Base-by-base conservation (phyloP, 1,284 basidiomycete genomes). In the Cutaneotrichosporon sp. region DNA sequence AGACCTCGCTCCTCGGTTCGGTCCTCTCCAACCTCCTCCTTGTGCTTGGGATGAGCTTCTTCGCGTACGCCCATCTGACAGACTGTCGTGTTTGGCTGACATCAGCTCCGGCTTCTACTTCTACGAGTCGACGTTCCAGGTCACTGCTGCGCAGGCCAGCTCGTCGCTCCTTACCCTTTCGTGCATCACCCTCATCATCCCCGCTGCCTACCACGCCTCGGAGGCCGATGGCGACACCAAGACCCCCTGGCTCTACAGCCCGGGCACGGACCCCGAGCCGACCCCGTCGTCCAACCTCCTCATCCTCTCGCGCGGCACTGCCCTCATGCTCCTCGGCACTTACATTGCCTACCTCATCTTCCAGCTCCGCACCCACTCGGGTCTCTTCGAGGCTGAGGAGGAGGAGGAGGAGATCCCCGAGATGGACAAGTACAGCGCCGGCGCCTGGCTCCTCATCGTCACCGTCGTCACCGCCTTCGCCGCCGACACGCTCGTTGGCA, bases 11-110 rank as follows among this genome's bases (percentile, higher is more conserved):
- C 59, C 69, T 82, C 16, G 80, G 80, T 20, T 75, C 72, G 54
- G 90, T 95, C 58, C 80, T 95, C 29, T 92, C 90, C n/a, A 95
- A 95, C 78, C 83, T 93, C 56, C 84, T 95, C 6, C 84, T 95
- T 33, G 92, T 95, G 16, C 81, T 95, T 7, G 92, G 92, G 22
- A 92, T 89, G 80, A 91, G 90, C 24, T 94, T 92, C 82, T 82
- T 93, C 53, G 90, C 89, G 64, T 90, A 65, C 58, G 82, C 80
- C 9, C 87, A 84, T 7, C 4, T 29, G 5, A 29, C 3, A 20
- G 22, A 14, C 27, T 24, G 42, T 11, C n/a, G n/a, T n/a, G n/a
- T 38, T 22, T 53, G n/a, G 42, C 74, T 43, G 66, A 22, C 43
- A 34, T 33, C 63, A 76, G 76, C 14, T 72, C 73, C 16, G 91